These are phyloP conservation scores for Oryza punctata DNA, from an alignment of 176 grass and related monocot genomes.

Conservation along the genomic window DNA sequence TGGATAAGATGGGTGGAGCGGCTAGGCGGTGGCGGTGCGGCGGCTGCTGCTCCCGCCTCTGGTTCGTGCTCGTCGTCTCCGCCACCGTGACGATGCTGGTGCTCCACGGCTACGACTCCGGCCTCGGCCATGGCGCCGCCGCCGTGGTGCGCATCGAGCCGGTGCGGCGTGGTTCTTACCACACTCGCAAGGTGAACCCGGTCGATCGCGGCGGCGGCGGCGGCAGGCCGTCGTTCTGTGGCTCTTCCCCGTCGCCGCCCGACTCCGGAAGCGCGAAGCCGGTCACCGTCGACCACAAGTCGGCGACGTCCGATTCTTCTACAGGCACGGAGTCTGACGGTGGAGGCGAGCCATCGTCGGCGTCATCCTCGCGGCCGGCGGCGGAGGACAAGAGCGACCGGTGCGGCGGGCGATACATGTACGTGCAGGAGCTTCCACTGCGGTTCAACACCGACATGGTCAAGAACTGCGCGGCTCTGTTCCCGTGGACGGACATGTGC, in stretches of 20 bases:
- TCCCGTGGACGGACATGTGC: conserved; percentile 70
- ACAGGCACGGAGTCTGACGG: no score
- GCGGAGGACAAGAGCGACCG: conserved; percentile 44
- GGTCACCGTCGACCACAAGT: no score
- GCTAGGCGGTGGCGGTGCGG: background rate
- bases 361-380: background rate
- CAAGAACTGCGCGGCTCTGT: conserved; percentile 52
- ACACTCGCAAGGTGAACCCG: background rate
- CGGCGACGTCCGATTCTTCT: no score
- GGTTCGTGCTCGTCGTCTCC: conserved; percentile 37
- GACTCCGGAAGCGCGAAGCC: no score
- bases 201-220: no score
- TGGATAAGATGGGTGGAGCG: background rate
- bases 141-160: no score
- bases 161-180: no score
- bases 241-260: no score
- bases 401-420: conserved; percentile 79
- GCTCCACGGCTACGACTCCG: conserved; percentile 48
- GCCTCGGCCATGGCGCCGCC: background rate
- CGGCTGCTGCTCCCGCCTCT: conserved; percentile 40
- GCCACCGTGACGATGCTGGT: conserved; percentile 34
- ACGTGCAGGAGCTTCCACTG: conserved; percentile 70
- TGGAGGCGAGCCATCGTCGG: background rate
- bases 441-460: conserved; percentile 79
- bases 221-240: no score